Base-by-base conservation (phyloP, 176 grass and related monocot species). In the Carex myosuroides region DNA sequence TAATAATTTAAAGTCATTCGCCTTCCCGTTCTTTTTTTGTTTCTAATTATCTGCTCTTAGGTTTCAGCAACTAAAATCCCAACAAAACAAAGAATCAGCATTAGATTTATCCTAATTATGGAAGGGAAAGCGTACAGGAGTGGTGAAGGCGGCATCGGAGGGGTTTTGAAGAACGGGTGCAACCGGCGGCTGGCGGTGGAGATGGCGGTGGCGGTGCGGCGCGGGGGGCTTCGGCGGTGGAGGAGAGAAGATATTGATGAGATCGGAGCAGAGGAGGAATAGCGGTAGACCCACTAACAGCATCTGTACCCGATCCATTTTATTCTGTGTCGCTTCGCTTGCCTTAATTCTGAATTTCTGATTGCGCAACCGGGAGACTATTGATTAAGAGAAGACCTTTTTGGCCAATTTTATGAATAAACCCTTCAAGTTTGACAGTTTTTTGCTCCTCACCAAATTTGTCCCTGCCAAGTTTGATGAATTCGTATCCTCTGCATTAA, bases 251-350 rank as follows among this genome's bases (percentile, higher is more conserved):
- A 94, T 90, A 32, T 90, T 88, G 33, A 91, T 79, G 57, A 94
- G 71, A 85, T 98, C 95, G 88, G 93, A 94, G 89, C 88, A 95
- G 90, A 99, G 95, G 70, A 99, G 97, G 83, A 94, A 87, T 86
- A 99, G 81, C 29, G 93, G 97, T 63, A 99, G 83, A 48, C 93
- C 93, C 41, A 99, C 60, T 59, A 99, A 93, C 64, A 99, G 83
- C 80, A 99, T 85, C 89, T 92, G 93, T 20, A 92, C 86, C 22
- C 93, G 93, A 88, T 99, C 97, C 97, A 99, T 95, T 90, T 84
- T 70, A 17, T 20, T 72, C 60, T 64, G 8, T 60, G 21, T 70
- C 20, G 39, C 13, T n/a, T 70, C 20, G 39, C 13, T n/a, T 71
- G 37, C 22, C 21, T 73, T 8, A 5, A 9, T 42, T 63, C 57